Evolutionary conservation across 176 grass and related monocot species (phyloP).

Genomic region (Cymbopogon citratus): DNA sequence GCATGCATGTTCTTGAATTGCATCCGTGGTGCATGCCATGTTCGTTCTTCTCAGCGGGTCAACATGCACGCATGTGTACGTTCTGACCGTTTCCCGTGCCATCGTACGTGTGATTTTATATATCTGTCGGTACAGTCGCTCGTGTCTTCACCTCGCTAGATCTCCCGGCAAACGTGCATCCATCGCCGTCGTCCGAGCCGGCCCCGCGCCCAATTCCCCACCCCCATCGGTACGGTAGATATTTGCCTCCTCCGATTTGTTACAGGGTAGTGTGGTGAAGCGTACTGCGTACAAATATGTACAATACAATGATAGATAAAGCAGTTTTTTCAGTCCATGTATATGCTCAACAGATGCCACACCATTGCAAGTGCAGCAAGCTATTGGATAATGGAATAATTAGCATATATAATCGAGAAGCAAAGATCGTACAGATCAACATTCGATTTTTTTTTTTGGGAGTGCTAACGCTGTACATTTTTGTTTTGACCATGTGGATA

Average conservation of each 20-base stretch:
- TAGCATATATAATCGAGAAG: too few species aligned
- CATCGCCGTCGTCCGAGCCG: background rate
- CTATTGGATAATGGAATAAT: too few species aligned
- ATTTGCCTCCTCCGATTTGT: background rate
- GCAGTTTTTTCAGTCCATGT: too few species aligned
- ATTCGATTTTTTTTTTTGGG: too few species aligned
- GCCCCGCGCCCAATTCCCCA: background rate
- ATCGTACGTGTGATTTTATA: too few species aligned
- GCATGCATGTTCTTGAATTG: background rate
- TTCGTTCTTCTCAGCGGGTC: background rate
- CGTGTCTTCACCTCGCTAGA: background rate
- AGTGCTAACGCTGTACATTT: too few species aligned
- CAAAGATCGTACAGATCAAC: too few species aligned
- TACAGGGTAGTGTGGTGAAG: background rate
- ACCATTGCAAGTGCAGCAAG: too few species aligned
- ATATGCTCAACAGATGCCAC: too few species aligned
- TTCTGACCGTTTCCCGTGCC: background rate
- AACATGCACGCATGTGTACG: background rate
- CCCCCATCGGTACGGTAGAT: background rate
- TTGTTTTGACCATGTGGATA: background rate
- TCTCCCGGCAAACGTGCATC: slow-evolving; percentile 20
- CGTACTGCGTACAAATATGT: too few species aligned
- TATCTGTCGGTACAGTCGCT: too few species aligned
- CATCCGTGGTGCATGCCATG: background rate
- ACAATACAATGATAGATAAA: too few species aligned